Percentiles rank a stretch among this genome's conserved stretches.
phyloP scores from a whole-genome alignment of 352 stramenopile species.

The Phytophthora sp. region DNA sequence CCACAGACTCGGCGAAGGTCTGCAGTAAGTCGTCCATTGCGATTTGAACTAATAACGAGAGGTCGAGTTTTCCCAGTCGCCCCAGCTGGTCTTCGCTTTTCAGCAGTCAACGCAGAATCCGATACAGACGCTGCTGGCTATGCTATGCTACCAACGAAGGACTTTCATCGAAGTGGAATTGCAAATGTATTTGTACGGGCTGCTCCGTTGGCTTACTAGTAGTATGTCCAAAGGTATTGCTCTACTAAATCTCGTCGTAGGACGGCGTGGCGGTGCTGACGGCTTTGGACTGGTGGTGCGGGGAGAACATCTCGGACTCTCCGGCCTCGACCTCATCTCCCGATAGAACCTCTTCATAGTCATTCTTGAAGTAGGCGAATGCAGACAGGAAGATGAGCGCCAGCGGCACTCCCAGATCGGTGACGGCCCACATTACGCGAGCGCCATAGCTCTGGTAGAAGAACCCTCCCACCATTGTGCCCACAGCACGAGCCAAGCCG shows the following conservation, averaged over 20 bases:
- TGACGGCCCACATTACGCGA: constrained; percentile 59
- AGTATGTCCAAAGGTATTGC: too few relatives aligned
- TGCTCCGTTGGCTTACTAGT: constrained; percentile 4
- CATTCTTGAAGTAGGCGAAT: constrained; percentile 55
- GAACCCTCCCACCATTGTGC: constrained; percentile 61
- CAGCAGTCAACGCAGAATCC: too few relatives aligned
- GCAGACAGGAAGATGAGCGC: constrained; percentile 49
- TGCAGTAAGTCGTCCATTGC: constrained; percentile 3
- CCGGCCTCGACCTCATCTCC: constrained; percentile 39
- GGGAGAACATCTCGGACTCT: constrained; percentile 62
- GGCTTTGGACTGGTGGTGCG: constrained; percentile 47
- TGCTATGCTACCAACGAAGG: too few relatives aligned
- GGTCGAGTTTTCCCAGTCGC: too few relatives aligned
- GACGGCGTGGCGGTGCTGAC: constrained; percentile 33
- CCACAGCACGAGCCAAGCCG: constrained; percentile 51
- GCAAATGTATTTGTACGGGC: constrained; percentile 22
- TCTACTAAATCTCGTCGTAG: constrained; percentile 38
- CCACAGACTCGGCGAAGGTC: neutral
- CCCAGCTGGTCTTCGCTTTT: too few relatives aligned
- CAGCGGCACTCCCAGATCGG: constrained; percentile 57
- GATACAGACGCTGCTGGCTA: too few relatives aligned
- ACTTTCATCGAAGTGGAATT: too few relatives aligned
- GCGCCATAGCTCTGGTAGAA: constrained; percentile 65
- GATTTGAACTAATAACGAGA: too few relatives aligned
- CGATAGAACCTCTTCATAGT: constrained; percentile 24